A percentile compares a stretch with the other conserved stretches of the same genome.
Conservation (phyloP, 2,329 filamentous ascomycete species). For the Teratosphaeria pseudoeucalypti region DNA sequence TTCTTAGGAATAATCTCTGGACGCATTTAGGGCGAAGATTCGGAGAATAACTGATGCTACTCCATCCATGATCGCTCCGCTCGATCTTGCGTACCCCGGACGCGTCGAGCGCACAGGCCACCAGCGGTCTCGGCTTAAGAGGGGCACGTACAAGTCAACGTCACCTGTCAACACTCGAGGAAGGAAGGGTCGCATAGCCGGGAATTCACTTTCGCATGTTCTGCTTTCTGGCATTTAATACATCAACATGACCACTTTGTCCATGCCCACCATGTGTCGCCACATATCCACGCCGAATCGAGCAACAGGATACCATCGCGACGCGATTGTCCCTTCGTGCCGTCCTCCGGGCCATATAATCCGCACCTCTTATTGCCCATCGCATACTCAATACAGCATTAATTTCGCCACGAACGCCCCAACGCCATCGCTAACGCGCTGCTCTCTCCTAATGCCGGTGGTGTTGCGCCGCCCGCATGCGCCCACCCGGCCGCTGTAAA, state of each 20-base stretch:
- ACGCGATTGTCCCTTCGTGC: neutral
- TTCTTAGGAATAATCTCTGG: neutral
- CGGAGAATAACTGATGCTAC: neutral
- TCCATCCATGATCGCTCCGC: neutral
- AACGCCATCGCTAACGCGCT: neutral
- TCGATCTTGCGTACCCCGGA: neutral
- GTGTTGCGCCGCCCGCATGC: neutral
- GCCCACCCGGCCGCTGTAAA: neutral
- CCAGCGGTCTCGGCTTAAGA: neutral
- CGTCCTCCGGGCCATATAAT: neutral
- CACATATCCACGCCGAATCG: neutral
- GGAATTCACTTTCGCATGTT: neutral
- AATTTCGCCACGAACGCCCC: neutral
- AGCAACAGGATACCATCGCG: neutral
- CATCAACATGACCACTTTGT: neutral
- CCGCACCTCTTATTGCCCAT: neutral
- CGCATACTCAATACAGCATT: neutral
- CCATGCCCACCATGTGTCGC: neutral
- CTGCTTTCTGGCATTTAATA: neutral
- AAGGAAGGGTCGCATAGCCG: neutral
- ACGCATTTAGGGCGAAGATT: neutral
- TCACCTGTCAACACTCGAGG: neutral
- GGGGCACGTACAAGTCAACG: neutral
- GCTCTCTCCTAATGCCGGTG: neutral
- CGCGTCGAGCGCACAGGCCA: neutral